These are phyloP conservation scores for Pythium rishiriense DNA, from an alignment of 352 stramenopile species.

Conservation along the genomic window DNA sequence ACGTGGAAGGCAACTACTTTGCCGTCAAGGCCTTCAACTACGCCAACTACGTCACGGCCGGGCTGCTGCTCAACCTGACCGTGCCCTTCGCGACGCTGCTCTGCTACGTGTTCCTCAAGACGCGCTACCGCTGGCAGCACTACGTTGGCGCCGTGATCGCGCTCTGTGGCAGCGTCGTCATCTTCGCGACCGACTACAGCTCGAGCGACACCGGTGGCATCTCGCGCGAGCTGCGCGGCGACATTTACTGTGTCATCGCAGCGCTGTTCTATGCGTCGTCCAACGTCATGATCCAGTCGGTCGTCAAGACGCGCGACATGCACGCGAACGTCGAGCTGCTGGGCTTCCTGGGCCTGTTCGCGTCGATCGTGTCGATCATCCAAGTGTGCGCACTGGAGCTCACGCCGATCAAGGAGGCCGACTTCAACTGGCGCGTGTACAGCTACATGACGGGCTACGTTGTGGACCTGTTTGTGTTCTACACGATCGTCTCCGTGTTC, in stretches of 20 bases:
- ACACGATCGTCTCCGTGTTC: slow-evolving; percentile 60
- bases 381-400: slow-evolving; percentile 56
- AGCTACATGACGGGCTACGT: slow-evolving; percentile 64
- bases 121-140: slow-evolving; percentile 55
- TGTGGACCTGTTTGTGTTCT: slow-evolving; percentile 58
- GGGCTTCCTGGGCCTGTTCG: slow-evolving; percentile 55
- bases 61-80: slow-evolving; percentile 67
- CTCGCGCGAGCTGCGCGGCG: slow-evolving; percentile 42
- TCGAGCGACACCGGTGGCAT: slow-evolving; percentile 32
- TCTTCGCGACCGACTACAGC: slow-evolving; percentile 62
- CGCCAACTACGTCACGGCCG: slow-evolving; percentile 67
- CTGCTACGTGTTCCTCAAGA: slow-evolving; percentile 70
- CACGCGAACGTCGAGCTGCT: slow-evolving; percentile 60
- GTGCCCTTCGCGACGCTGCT: slow-evolving; percentile 70
- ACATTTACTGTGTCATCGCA: slow-evolving; percentile 64
- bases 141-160: slow-evolving; percentile 48
- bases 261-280: slow-evolving; percentile 62
- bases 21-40: slow-evolving; percentile 72
- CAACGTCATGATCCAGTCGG: slow-evolving; percentile 73
- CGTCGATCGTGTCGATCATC: slow-evolving; percentile 48
- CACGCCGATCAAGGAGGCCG: slow-evolving; percentile 38
- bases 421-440: slow-evolving; percentile 53
- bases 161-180: slow-evolving; percentile 46
- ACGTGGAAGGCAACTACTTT: slow-evolving; percentile 78
- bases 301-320: slow-evolving; percentile 59